Percentiles rank a stretch among this genome's conserved stretches.
Evolutionary conservation across 2,329 filamentous ascomycete species (phyloP).

Genomic region (Aotearoamyces nothofagi): DNA sequence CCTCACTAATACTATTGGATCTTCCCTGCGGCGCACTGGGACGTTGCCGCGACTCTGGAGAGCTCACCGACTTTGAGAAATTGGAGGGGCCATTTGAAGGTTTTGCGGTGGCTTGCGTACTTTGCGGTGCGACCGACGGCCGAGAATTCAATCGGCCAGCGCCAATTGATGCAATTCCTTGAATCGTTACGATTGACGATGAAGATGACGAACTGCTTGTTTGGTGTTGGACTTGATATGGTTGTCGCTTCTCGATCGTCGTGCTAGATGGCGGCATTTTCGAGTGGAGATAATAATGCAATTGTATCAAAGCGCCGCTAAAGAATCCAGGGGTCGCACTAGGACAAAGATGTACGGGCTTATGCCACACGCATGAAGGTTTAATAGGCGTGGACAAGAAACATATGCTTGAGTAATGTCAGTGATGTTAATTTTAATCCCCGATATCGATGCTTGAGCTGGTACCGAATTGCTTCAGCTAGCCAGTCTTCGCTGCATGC

Average conservation of each 20-base stretch:
- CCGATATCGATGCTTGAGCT: too few relatives aligned
- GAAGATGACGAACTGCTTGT: background rate
- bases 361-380: background rate
- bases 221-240: background rate
- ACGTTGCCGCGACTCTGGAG: conserved; percentile 8
- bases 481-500: too few relatives aligned
- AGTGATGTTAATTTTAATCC: too few relatives aligned
- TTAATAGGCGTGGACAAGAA: too few relatives aligned
- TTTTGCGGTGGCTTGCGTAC: background rate
- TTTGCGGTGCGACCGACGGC: conserved; percentile 1
- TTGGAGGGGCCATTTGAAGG: conserved; percentile 1
- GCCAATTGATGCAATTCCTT: background rate
- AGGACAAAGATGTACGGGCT: background rate
- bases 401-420: too few relatives aligned
- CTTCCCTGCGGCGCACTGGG: conserved; percentile 17
- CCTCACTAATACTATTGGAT: conserved; percentile 21
- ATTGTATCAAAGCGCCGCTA: too few relatives aligned
- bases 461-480: too few relatives aligned
- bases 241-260: background rate
- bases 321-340: background rate
- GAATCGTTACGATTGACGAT: background rate
- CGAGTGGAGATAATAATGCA: conserved; percentile 1
- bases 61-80: conserved; percentile 5
- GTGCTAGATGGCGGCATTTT: background rate
- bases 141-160: conserved; percentile 1